Percentiles rank a stretch among this genome's conserved stretches.
Evolutionary conservation across 805 yeast genomes (phyloP).

Genomic region (Saccharomycopsis fermentans): DNA sequence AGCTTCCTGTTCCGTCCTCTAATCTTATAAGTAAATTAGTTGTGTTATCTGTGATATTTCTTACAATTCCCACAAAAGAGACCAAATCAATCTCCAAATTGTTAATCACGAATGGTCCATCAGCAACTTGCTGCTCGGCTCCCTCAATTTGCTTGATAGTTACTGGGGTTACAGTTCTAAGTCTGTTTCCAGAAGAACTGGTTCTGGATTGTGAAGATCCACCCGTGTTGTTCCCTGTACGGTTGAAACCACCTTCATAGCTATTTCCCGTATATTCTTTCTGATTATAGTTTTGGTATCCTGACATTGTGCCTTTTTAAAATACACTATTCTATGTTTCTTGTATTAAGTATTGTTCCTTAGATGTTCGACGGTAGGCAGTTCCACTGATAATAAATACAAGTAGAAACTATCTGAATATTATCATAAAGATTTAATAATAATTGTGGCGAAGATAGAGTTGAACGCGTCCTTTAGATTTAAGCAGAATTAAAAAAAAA

Average conservation of each 20-base stretch:
- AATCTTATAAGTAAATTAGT: slow-evolving; percentile 45
- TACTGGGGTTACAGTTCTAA: slow-evolving; percentile 46
- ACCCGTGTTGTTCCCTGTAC: slow-evolving; percentile 23
- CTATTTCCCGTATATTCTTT: slow-evolving; percentile 13
- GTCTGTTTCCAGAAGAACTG: slow-evolving; percentile 21
- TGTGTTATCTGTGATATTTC: slow-evolving; percentile 51
- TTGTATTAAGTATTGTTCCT: too few species aligned
- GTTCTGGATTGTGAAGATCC: slow-evolving; percentile 26
- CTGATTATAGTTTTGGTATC: slow-evolving; percentile 17
- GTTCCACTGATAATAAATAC: too few species aligned
- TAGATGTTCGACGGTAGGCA: too few species aligned
- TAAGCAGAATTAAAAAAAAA: not conserved
- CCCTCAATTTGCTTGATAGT: slow-evolving; percentile 66
- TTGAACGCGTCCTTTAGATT: too few species aligned
- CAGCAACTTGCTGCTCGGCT: slow-evolving; percentile 47
- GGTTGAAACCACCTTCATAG: slow-evolving; percentile 15
- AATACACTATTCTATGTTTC: too few species aligned
- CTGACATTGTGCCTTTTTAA: slow-evolving; percentile 9
- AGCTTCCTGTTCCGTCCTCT: slow-evolving; percentile 73
- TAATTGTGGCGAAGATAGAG: too few species aligned
- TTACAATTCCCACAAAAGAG: slow-evolving; percentile 58
- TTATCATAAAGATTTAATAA: too few species aligned
- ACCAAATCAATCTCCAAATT: slow-evolving; percentile 55
- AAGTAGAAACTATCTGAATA: too few species aligned
- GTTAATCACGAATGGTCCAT: slow-evolving; percentile 52